These are phyloP conservation scores for Lithohypha guttulata DNA, from an alignment of 2,329 filamentous ascomycete species.

Conservation along the genomic window DNA sequence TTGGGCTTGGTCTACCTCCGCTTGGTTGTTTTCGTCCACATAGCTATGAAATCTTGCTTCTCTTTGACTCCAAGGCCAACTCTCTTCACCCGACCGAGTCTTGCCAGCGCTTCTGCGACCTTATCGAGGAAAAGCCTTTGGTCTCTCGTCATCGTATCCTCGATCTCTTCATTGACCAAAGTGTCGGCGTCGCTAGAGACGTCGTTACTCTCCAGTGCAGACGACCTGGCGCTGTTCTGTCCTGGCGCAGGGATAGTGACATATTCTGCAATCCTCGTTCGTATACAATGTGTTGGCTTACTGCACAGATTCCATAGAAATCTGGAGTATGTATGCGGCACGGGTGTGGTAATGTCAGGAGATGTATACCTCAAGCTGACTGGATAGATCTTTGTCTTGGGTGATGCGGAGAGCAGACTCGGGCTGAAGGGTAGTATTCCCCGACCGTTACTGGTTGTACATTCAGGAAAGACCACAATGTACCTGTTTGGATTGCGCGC, in stretches of 20 bases:
- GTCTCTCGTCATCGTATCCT: conserved; percentile 33
- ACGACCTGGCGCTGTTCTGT: conserved; percentile 34
- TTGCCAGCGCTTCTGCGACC: conserved; percentile 75
- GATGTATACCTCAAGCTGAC: conserved; percentile 83
- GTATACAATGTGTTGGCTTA: conserved; percentile 75
- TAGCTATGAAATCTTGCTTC: conserved; percentile 70
- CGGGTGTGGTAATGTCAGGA: conserved; percentile 77
- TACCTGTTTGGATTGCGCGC: conserved; percentile 60
- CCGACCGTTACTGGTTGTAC: conserved; percentile 84
- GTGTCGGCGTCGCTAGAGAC: conserved; percentile 20
- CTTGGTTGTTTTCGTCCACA: conserved; percentile 45
- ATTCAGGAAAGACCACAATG: conserved; percentile 85
- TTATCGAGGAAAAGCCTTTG: conserved; percentile 65
- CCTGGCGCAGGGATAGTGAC: conserved; percentile 31
- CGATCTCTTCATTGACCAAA: conserved; percentile 23
- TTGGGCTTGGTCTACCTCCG: too few relatives aligned
- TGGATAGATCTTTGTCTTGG: conserved; percentile 70
- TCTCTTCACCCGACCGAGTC: conserved; percentile 76
- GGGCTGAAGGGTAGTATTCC: conserved; percentile 78
- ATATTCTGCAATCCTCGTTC: conserved; percentile 76
- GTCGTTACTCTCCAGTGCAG: conserved; percentile 33
- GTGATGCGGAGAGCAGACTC: conserved; percentile 57
- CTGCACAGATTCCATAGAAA: conserved; percentile 84
- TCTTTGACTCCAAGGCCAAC: conserved; percentile 75
- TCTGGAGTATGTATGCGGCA: conserved; percentile 59